A percentile compares a stretch with the other conserved stretches of the same genome.
These are phyloP conservation scores for Abrus pulchellus DNA, from an alignment of 306 rosid genomes.

Conservation along the genomic window DNA sequence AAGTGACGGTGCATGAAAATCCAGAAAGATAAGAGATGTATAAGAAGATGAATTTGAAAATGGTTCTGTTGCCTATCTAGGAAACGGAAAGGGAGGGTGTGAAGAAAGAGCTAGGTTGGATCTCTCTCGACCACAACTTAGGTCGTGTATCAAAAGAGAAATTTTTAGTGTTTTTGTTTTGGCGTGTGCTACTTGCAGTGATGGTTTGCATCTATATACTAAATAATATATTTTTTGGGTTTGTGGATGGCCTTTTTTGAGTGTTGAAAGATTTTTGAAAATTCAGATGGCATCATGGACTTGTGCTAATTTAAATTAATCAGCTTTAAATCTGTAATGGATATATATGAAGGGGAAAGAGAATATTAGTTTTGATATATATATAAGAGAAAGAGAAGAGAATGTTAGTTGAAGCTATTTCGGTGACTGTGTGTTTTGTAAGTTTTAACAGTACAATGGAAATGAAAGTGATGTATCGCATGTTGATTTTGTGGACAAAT, in stretches of 20 bases:
- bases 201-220: slow-evolving; percentile 34
- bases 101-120: slow-evolving; percentile 48
- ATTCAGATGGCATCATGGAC: slow-evolving; percentile 47
- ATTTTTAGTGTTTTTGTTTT: slow-evolving; percentile 65
- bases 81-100: slow-evolving; percentile 45
- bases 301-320: background rate
- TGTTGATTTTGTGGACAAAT: slow-evolving; percentile 48
- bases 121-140: slow-evolving; percentile 73
- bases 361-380: background rate
- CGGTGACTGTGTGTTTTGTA: background rate
- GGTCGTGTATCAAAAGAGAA: slow-evolving; percentile 49
- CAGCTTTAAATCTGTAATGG: slow-evolving; percentile 30
- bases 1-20: slow-evolving; percentile 32
- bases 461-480: slow-evolving; percentile 49
- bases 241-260: slow-evolving; percentile 74
- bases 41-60: slow-evolving; percentile 30
- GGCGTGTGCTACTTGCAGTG: slow-evolving; percentile 53
- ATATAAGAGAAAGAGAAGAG: too few species aligned
- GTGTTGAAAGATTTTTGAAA: slow-evolving; percentile 51
- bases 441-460: slow-evolving; percentile 44
- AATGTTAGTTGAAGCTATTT: background rate
- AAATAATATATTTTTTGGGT: slow-evolving; percentile 25
- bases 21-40: background rate
- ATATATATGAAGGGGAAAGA: slow-evolving; percentile 33
- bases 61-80: slow-evolving; percentile 32